Conservation (phyloP, 208 protist genomes). For the Wallacemonas sp. region DNA sequence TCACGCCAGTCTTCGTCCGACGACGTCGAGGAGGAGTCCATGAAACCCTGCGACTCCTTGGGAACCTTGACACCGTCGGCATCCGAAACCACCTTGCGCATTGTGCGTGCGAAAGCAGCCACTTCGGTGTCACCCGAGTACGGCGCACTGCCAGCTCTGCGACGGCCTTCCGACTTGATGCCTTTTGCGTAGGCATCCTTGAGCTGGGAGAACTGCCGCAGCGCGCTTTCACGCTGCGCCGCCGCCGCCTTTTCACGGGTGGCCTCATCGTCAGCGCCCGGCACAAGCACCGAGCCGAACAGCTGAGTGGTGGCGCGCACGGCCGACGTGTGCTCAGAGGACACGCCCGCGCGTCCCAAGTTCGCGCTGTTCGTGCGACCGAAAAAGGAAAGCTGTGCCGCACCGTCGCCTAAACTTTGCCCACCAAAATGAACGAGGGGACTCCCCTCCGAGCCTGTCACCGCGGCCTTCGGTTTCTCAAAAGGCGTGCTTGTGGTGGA, state of each 20-base stretch:
- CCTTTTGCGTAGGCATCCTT: slow-evolving; percentile 2
- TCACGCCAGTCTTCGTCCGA: slow-evolving; percentile 48
- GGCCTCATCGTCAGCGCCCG: neutral
- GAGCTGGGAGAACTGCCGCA: slow-evolving; percentile 5
- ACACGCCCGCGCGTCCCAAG: neutral
- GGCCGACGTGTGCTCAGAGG: neutral
- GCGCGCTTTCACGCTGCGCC: neutral
- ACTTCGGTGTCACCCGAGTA: neutral
- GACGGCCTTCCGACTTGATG: neutral
- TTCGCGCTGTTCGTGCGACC: neutral
- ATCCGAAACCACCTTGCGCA: slow-evolving; percentile 13
- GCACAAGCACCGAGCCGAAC: neutral
- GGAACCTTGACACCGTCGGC: slow-evolving; percentile 4
- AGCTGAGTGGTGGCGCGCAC: slow-evolving; percentile 4
- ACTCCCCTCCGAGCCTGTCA: neutral
- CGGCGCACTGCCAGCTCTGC: neutral
- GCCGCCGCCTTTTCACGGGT: neutral
- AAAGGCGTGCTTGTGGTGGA: neutral
- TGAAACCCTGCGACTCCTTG: neutral
- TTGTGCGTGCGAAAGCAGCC: neutral
- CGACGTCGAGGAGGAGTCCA: slow-evolving; percentile 1
- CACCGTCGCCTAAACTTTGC: neutral
- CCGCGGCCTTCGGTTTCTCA: neutral
- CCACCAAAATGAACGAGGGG: neutral
- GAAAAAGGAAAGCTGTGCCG: neutral